Conservation (phyloP, 1,284 basidiomycete species). For the Psilocybe mexicana region DNA sequence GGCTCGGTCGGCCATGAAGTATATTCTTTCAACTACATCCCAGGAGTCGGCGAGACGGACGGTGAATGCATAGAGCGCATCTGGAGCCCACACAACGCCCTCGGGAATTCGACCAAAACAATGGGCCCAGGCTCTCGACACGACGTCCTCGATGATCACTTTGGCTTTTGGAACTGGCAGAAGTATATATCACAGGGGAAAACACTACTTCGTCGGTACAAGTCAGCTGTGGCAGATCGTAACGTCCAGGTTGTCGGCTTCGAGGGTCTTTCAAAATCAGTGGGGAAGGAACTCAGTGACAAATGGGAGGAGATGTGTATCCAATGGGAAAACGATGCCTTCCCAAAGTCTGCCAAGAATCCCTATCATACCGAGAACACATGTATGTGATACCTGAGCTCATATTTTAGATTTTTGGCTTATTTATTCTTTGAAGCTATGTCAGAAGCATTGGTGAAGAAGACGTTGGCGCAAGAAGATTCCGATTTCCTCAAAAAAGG, state of each 20-base stretch:
- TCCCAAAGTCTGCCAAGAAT: background rate
- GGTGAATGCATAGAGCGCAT: conserved; percentile 7
- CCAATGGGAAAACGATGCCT: background rate
- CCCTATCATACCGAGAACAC: background rate
- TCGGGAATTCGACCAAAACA: conserved; percentile 13
- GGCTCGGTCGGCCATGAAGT: background rate
- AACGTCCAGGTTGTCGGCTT: conserved; percentile 13
- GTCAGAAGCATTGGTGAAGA: conserved; percentile 2
- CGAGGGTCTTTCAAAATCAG: background rate
- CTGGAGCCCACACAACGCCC: conserved; percentile 5
- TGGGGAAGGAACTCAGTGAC: background rate
- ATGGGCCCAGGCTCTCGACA: conserved; percentile 13
- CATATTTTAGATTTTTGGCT: background rate
- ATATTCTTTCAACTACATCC: conserved; percentile 11
- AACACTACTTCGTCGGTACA: background rate
- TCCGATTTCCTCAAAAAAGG: too few species aligned
- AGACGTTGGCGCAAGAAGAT: conserved; percentile 2
- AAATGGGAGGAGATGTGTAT: background rate
- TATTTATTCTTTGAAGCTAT: background rate
- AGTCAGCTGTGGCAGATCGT: conserved; percentile 5
- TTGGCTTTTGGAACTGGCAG: conserved; percentile 12
- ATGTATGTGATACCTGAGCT: background rate
- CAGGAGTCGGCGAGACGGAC: conserved; percentile 8
- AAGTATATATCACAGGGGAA: conserved; percentile 4
- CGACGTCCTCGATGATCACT: conserved; percentile 14